phyloP scores from a whole-genome alignment of 2,329 filamentous ascomycete genomes.

The Talaromyces atroroseus region DNA sequence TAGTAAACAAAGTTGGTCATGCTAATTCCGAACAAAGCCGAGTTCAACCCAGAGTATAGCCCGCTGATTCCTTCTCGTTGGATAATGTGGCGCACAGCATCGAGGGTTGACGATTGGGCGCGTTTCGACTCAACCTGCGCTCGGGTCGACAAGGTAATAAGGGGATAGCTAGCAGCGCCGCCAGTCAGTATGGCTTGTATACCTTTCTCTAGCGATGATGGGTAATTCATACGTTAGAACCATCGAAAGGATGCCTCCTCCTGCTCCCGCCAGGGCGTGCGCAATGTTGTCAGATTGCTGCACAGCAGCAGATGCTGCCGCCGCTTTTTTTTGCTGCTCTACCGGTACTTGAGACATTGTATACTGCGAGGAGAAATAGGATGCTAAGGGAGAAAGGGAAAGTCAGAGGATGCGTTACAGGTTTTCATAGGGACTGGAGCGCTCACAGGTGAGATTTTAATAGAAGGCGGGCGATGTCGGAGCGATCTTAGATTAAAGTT shows the following conservation, averaged over 20 bases:
- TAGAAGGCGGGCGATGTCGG: background rate
- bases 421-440: background rate
- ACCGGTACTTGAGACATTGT: constrained; percentile 37
- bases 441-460: background rate
- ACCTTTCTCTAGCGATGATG: background rate
- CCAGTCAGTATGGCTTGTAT: background rate
- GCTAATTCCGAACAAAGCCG: constrained; percentile 92
- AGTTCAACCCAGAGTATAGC: constrained; percentile 88
- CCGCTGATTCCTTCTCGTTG: constrained; percentile 84
- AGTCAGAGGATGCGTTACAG: background rate
- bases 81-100: constrained; percentile 79
- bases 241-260: constrained; percentile 93
- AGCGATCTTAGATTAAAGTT: background rate
- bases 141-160: constrained; percentile 94
- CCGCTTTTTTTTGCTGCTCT: constrained; percentile 30
- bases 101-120: constrained; percentile 75
- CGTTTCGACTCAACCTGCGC: constrained; percentile 97
- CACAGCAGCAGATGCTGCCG: constrained; percentile 56
- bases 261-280: constrained; percentile 86
- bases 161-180: constrained; percentile 66
- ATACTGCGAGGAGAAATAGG: background rate
- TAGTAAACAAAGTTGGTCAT: constrained; percentile 99
- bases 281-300: constrained; percentile 96
- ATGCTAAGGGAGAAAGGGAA: background rate
- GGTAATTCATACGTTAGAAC: constrained; percentile 66